Evolutionary conservation across 345 rosid genomes (phyloP), one percentile per base, ranked within the genome.

Genomic region (Arabis hirsuta): DNA sequence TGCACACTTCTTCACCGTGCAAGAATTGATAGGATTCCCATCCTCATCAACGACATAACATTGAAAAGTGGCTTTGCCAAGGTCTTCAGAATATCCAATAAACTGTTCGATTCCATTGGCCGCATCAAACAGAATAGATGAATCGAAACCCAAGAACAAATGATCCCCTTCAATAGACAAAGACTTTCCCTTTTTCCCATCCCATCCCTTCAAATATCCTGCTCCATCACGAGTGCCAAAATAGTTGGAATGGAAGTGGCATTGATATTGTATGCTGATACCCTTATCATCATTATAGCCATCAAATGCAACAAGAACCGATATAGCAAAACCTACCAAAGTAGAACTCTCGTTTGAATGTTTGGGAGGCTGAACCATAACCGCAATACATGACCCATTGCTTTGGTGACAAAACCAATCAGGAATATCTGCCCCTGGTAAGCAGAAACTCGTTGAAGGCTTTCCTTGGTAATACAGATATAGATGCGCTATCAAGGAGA

Each of bases 361-460:
- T n/a, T 61, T 13, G 13, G 38, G 39, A 44, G 38, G 52, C 43
- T 61, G 66, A 24, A 61, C 24, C 22, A 26, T 4, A 42, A 19
- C 38, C 36, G 41, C 41, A 29, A 45, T 62, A 43, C 12, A 61
- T 26, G 66, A 61, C 8, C 52, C 66, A 43, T 61, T 44, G 12
- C 52, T 61, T 26, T 61, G 66, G 39, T 61, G 52, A 51, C 52
- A 43, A 43, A 61, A 61, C 66, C 66, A 61, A 24, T 61, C 66
- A 61, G 66, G 66, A 43, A 61, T 61, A 22, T 61, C 52, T 9
- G 3, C 13, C 36, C 22, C 50, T 1, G 66, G 66, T 42, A 61
- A 61, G 52, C 66, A 61, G 66, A 61, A 61, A 61, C n/a, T 61
- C 24, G 66, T 61, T 14, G 66, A 61, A 61, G 66, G 66, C 52